A percentile compares a stretch with the other conserved stretches of the same genome.
Conservation (phyloP, 305 asterid genomes). For the Rubia occidens region DNA sequence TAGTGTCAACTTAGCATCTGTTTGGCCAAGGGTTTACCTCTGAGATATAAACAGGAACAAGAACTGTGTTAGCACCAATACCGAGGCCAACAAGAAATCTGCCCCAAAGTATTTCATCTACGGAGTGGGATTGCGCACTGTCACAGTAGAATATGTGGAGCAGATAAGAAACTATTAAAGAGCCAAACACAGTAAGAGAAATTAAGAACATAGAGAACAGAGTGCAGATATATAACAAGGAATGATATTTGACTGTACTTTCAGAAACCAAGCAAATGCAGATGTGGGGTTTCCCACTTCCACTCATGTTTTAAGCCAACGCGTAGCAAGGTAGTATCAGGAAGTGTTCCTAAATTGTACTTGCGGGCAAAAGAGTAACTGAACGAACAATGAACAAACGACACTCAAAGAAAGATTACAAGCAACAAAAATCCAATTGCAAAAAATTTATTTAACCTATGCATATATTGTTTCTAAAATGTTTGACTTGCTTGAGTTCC, state of each 20-base stretch:
- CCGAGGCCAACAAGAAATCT: slow-evolving; percentile 88
- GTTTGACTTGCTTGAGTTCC: neutral
- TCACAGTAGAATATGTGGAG: slow-evolving; percentile 17
- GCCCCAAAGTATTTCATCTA: slow-evolving; percentile 69
- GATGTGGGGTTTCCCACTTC: neutral
- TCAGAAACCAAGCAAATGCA: neutral
- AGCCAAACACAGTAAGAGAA: neutral
- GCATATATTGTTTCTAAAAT: neutral
- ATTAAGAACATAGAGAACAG: neutral
- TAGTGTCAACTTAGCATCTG: slow-evolving; percentile 1
- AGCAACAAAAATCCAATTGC: neutral
- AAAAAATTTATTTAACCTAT: neutral
- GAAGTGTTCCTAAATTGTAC: neutral
- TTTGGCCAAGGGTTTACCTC: slow-evolving; percentile 42
- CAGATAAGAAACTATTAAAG: slow-evolving; percentile 13
- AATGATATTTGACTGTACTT: neutral
- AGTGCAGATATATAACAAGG: slow-evolving; percentile 3
- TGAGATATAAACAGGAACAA: slow-evolving; percentile 76
- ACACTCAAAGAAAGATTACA: neutral
- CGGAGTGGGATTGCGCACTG: slow-evolving; percentile 87
- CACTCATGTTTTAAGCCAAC: neutral
- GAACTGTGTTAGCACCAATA: slow-evolving; percentile 83
- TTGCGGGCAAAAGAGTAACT: neutral
- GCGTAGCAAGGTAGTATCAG: neutral
- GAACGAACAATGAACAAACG: neutral